Conservation (phyloP, 1,284 basidiomycete genomes). For the Puccinia polysora region DNA sequence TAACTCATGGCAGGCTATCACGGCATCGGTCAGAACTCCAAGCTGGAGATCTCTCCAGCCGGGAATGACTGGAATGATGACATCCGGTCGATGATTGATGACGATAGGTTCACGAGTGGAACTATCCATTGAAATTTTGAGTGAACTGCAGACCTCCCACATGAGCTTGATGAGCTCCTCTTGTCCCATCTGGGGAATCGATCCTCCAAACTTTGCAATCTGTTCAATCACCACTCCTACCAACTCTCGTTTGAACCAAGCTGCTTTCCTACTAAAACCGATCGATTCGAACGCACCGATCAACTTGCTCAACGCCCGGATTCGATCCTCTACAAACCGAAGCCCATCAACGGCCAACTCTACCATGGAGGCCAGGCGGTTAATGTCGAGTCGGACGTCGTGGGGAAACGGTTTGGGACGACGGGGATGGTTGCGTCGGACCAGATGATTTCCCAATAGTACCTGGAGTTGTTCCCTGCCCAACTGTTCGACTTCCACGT, state of each 20-base stretch:
- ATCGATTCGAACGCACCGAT: conserved; percentile 17
- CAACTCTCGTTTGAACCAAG: conserved; percentile 38
- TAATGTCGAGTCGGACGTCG: not conserved
- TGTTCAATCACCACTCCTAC: conserved; percentile 22
- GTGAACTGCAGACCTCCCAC: conserved; percentile 13
- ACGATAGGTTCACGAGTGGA: not conserved
- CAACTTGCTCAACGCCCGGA: conserved; percentile 17
- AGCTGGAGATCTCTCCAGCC: conserved; percentile 30
- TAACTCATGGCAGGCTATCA: conserved; percentile 12
- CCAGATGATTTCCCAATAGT: conserved; percentile 15
- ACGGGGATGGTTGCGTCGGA: not conserved
- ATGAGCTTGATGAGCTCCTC: conserved; percentile 17
- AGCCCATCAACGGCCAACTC: conserved; percentile 10
- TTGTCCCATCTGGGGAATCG: not conserved
- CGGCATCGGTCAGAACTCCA: conserved; percentile 14
- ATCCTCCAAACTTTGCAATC: conserved; percentile 3
- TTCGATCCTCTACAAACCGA: conserved; percentile 14
- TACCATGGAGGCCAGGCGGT: conserved; percentile 19
- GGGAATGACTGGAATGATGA: not conserved
- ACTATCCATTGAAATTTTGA: conserved; percentile 7
- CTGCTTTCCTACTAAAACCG: conserved; percentile 30
- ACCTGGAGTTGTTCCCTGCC: too few species aligned
- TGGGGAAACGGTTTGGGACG: not conserved
- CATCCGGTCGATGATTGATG: not conserved
- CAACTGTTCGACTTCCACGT: not conserved